phyloP scores from a whole-genome alignment of 257 asterid genomes.

The Solanum clarkiae region DNA sequence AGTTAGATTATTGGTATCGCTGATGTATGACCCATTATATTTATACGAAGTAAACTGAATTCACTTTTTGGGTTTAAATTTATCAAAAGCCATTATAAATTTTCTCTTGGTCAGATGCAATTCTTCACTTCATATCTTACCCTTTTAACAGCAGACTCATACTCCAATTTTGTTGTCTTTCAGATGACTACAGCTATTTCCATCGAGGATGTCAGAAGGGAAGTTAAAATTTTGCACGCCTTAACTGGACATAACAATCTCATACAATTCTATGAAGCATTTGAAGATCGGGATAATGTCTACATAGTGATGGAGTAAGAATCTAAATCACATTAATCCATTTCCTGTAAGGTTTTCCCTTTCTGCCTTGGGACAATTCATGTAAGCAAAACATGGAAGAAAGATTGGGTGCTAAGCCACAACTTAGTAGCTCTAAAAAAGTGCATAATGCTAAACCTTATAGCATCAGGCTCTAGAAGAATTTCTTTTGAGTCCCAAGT shows the following conservation, averaged over 20 bases:
- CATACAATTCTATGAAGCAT: slow-evolving; percentile 45
- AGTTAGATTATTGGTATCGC: not conserved
- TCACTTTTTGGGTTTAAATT: not conserved
- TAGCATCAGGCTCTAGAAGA: not conserved
- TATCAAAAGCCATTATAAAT: not conserved
- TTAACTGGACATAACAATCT: slow-evolving; percentile 47
- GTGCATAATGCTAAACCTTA: not conserved
- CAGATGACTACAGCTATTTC: slow-evolving; percentile 63
- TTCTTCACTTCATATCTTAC: not conserved
- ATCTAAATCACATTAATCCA: not conserved
- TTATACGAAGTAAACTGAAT: not conserved
- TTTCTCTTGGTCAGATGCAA: not conserved
- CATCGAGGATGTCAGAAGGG: slow-evolving; percentile 60
- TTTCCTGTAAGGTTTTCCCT: not conserved
- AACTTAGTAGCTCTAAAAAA: not conserved
- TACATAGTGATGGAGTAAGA: slow-evolving; percentile 71
- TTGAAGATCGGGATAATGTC: slow-evolving; percentile 54
- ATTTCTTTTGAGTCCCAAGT: not conserved
- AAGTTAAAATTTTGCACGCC: slow-evolving; percentile 50
- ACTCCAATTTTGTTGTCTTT: slow-evolving; percentile 1
- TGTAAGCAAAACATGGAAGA: not conserved
- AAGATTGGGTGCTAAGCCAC: not conserved
- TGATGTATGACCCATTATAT: not conserved
- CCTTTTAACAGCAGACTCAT: not conserved
- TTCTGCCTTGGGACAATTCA: not conserved